Evolutionary conservation across 2,329 filamentous ascomycete genomes (phyloP), one percentile per base, ranked within the genome.

Genomic region (Neoascochyta sp.): DNA sequence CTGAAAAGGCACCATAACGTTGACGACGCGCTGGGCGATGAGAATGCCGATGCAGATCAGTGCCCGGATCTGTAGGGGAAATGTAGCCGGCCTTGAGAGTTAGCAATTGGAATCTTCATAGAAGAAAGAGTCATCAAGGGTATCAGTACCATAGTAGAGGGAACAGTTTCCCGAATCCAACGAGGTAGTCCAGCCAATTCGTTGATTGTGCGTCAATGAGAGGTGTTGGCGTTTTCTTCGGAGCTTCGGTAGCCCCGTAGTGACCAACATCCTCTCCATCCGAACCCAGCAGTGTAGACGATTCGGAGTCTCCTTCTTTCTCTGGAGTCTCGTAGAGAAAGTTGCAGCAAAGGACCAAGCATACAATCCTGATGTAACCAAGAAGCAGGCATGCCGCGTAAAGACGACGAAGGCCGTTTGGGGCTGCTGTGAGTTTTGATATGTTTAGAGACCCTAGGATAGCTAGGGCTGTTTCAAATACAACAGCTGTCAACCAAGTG

Each of bases 111-210:
- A 64, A 9, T 69, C 68, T 64, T 64, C 68, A 9, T 20, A 20
- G 10, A n/a, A 11, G 16, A 11, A 2, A 27, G 27, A 50, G 29
- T 55, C 36, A 25, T 16, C 37, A 27, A 12, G 17, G 7, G 3
- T 14, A 12, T 9, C 9, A 7, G 10, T 47, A 64, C 68, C 68
- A 71, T 2, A 71, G 50, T 23, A 68, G 71, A 2, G 68, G 67
- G 17, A 71, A 70, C 5, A 71, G 51, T 7, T 68, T 58, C 9
- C 57, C 44, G 40, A 70, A 71, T 1, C 68, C 68, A 9, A 65
- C 58, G 38, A 71, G 57, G 36, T 71, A 71, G 38, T 70, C 67
- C 7, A 70, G 50, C 68, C 68, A 71, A 3, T 66, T 57, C n/a
- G 9, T 24, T 23, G 18, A 7, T 20, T 20, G 18, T 20, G 18